These are phyloP conservation scores for Datura wrightii DNA, from an alignment of 257 asterid genomes.

Conservation along the genomic window DNA sequence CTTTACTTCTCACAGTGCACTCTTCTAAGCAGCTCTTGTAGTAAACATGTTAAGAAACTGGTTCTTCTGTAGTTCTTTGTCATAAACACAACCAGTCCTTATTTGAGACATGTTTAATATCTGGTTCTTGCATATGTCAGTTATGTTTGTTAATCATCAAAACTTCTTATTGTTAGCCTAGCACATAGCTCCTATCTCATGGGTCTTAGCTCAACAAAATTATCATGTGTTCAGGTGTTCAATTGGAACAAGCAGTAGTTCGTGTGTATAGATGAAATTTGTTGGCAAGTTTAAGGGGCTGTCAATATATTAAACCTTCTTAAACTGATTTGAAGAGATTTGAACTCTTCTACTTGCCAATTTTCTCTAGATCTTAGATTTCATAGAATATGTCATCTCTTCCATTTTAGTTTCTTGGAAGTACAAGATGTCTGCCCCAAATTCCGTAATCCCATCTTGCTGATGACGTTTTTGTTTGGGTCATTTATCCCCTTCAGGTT, in stretches of 20 bases:
- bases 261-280: neutral
- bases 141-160: constrained; percentile 10
- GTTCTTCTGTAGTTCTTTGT: neutral
- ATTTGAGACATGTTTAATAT: neutral
- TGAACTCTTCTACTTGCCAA: constrained; percentile 7
- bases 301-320: neutral
- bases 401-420: neutral
- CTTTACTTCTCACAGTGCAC: no score
- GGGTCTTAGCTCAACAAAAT: neutral
- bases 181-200: neutral
- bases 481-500: neutral
- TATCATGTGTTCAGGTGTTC: neutral
- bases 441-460: constrained; percentile 6
- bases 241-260: neutral
- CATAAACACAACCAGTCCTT: neutral
- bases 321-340: constrained; percentile 17
- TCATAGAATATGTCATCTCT: neutral
- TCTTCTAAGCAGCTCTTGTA: neutral
- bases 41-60: neutral
- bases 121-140: neutral
- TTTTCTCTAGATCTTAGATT: constrained; percentile 1
- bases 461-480: neutral
- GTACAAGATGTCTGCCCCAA: neutral
- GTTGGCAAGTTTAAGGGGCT: neutral
- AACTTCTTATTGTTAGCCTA: neutral